phyloP scores from a whole-genome alignment of 2,329 filamentous ascomycete species.

The Aspergillus persii region DNA sequence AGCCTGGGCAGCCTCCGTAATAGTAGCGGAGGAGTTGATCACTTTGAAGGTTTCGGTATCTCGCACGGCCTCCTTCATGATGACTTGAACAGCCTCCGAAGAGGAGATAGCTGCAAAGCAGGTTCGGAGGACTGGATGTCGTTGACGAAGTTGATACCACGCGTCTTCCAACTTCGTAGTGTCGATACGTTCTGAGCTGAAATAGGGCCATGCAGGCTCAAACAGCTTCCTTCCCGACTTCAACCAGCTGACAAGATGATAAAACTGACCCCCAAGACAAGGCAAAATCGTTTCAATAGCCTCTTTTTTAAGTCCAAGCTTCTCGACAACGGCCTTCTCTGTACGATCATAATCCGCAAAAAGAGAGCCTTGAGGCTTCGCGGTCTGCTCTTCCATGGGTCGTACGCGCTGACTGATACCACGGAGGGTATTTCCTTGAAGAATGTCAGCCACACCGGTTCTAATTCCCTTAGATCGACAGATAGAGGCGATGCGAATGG shows the following conservation, averaged over 20 bases:
- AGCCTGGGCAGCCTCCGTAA: constrained; percentile 16
- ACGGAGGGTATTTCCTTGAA: constrained; percentile 30
- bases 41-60: constrained; percentile 22
- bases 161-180: constrained; percentile 23
- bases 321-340: constrained; percentile 12
- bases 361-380: constrained; percentile 7
- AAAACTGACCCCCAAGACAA: constrained; percentile 33
- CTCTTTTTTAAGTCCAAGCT: constrained; percentile 16
- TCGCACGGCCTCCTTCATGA: constrained; percentile 23
- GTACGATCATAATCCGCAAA: constrained; percentile 12
- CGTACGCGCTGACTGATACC: constrained; percentile 27
- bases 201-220: constrained; percentile 32
- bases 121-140: constrained; percentile 34
- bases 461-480: constrained; percentile 27
- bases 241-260: constrained; percentile 33
- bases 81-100: constrained; percentile 28
- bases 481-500: constrained; percentile 29
- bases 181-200: constrained; percentile 24
- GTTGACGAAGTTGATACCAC: constrained; percentile 30
- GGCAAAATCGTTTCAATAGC: constrained; percentile 29
- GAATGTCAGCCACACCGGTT: constrained; percentile 30
- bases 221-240: constrained; percentile 31
- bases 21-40: constrained; percentile 11
- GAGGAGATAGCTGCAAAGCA: constrained; percentile 29
- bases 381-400: constrained; percentile 1